Conservation (phyloP, 192 early-diverging fungal genomes). For the Backusella liffmaniae region DNA sequence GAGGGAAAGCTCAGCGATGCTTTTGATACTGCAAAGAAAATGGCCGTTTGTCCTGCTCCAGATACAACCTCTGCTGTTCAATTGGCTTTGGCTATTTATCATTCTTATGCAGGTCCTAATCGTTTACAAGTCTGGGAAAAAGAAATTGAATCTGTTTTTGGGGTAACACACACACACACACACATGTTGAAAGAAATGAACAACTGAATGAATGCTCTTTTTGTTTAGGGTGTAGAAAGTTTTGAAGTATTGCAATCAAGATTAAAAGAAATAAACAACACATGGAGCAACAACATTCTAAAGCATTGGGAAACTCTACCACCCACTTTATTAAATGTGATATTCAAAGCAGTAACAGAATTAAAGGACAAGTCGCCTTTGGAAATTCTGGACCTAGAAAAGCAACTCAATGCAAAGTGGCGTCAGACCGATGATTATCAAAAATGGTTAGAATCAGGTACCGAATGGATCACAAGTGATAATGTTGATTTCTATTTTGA, state of each 20-base stretch:
- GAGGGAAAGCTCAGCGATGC: conserved; percentile 40
- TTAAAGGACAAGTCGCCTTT: neutral
- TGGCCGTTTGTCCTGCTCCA: conserved; percentile 47
- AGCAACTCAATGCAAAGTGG: conserved; percentile 16
- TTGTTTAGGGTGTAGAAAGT: conserved; percentile 23
- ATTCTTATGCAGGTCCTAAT: conserved; percentile 48
- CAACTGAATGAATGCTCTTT: neutral
- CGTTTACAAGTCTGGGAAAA: conserved; percentile 47
- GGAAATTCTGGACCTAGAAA: conserved; percentile 13
- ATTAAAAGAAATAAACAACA: conserved; percentile 35
- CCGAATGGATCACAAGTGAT: neutral
- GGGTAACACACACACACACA: conserved; percentile 17
- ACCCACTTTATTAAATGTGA: conserved; percentile 28
- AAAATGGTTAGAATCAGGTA: neutral
- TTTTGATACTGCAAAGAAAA: conserved; percentile 35
- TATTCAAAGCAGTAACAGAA: conserved; percentile 5
- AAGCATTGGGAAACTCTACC: conserved; percentile 36
- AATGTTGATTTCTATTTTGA: neutral
- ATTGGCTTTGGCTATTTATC: conserved; percentile 38
- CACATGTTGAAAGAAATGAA: neutral
- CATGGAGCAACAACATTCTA: conserved; percentile 43
- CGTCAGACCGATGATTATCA: conserved; percentile 16
- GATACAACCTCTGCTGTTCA: conserved; percentile 42
- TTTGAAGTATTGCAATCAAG: conserved; percentile 30
- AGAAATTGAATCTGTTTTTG: conserved; percentile 46